These are phyloP conservation scores for Hortaea werneckii DNA, from an alignment of 2,329 filamentous ascomycete genomes.

Conservation along the genomic window DNA sequence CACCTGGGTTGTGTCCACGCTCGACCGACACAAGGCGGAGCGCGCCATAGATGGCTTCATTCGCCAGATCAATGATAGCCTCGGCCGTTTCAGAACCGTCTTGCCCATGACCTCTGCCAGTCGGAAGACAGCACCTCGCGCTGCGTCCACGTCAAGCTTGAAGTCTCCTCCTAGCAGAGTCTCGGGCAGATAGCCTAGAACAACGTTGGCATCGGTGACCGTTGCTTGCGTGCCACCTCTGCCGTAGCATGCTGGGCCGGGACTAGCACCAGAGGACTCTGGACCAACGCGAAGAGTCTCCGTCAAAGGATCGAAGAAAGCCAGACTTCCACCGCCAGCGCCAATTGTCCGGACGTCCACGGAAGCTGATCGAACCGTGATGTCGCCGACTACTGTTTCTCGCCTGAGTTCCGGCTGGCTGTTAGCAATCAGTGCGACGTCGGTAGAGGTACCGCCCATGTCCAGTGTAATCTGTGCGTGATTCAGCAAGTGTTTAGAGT, in stretches of 20 bases:
- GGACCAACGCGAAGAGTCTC: constrained; percentile 18
- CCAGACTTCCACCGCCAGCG: constrained; percentile 17
- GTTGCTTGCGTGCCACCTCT: constrained; percentile 17
- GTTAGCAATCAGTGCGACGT: constrained; percentile 17
- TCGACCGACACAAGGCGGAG: constrained; percentile 18
- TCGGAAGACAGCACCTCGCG: constrained; percentile 11
- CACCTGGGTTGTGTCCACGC: constrained; percentile 17
- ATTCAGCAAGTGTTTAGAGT: not conserved
- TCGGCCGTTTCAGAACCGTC: constrained; percentile 16
- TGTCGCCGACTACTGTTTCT: constrained; percentile 19
- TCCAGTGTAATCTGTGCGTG: constrained; percentile 13
- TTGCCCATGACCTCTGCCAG: constrained; percentile 19
- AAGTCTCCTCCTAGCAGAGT: constrained; percentile 18
- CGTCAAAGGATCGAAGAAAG: constrained; percentile 17
- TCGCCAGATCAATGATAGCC: constrained; percentile 18
- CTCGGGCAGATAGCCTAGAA: constrained; percentile 18
- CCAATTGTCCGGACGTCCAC: constrained; percentile 19
- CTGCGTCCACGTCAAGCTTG: constrained; percentile 16
- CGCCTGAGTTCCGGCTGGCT: constrained; percentile 14
- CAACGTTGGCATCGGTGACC: constrained; percentile 17
- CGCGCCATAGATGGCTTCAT: constrained; percentile 18
- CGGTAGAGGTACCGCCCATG: constrained; percentile 18
- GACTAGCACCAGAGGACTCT: constrained; percentile 14
- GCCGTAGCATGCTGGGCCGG: constrained; percentile 18
- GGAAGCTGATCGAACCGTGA: constrained; percentile 16